Conservation (phyloP, 1,284 basidiomycete species). For the Marasmius fiardii region DNA sequence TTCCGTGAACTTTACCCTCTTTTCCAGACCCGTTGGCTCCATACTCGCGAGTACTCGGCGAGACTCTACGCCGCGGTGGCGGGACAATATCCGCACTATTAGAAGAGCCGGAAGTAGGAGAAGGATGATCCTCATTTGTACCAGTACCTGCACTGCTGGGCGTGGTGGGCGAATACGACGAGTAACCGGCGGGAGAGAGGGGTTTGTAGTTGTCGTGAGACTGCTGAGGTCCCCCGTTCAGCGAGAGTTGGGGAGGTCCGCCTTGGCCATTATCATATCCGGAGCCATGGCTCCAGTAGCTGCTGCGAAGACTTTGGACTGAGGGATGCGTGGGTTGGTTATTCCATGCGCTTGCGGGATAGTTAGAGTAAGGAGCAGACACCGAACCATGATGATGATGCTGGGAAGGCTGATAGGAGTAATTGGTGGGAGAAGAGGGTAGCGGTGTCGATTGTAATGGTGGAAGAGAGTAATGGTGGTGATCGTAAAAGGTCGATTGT, state of each 20-base stretch:
- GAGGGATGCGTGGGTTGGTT: constrained; percentile 8
- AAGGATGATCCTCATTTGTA: constrained; percentile 7
- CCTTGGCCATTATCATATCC: constrained; percentile 8
- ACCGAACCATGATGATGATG: constrained; percentile 7
- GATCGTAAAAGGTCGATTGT: constrained; percentile 28
- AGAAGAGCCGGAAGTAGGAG: constrained; percentile 10
- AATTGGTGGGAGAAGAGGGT: constrained; percentile 3
- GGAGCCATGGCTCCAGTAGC: constrained; percentile 11
- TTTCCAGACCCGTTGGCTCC: constrained; percentile 6
- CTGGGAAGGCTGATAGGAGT: constrained; percentile 9
- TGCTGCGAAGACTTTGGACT: constrained; percentile 11
- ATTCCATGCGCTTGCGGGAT: constrained; percentile 5
- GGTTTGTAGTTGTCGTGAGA: constrained; percentile 11
- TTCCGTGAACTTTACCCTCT: constrained; percentile 37
- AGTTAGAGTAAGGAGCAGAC: constrained; percentile 3
- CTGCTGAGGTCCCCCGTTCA: constrained; percentile 6
- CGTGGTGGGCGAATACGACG: constrained; percentile 6
- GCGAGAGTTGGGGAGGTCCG: constrained; percentile 1
- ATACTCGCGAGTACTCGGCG: constrained; percentile 13
- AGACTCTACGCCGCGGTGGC: constrained; percentile 55
- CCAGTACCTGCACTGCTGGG: constrained; percentile 4
- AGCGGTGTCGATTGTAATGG: constrained; percentile 11
- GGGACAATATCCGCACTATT: constrained; percentile 50
- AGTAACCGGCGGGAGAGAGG: constrained; percentile 10
- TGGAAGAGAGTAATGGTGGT: constrained; percentile 11